These are phyloP conservation scores for Arachis monticola DNA, from an alignment of 331 rosid species.

Conservation along the genomic window DNA sequence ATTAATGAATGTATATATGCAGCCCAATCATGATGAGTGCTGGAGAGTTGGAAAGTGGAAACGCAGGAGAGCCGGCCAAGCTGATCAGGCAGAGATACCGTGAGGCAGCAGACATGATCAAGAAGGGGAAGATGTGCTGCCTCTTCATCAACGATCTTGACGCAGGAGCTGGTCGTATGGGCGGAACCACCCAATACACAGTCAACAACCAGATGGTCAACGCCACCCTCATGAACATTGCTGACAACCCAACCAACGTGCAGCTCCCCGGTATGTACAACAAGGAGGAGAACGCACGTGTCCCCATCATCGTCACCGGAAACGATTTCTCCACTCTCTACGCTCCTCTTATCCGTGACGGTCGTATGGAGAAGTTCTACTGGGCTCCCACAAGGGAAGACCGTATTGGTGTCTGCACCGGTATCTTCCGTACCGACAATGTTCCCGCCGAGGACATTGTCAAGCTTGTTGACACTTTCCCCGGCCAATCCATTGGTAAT, in stretches of 20 bases:
- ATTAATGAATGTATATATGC: conserved; percentile 26
- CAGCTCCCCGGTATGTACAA: conserved; percentile 99
- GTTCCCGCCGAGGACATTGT: conserved; percentile 47
- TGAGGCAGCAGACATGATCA: conserved; percentile 84
- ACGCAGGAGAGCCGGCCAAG: conserved; percentile 98
- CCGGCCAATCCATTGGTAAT: conserved; percentile 92
- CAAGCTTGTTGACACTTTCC: conserved; percentile 87
- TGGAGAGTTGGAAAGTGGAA: conserved; percentile 96
- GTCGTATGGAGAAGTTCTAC: conserved; percentile 99
- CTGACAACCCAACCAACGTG: conserved; percentile 90
- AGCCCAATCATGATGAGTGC: conserved; percentile 99
- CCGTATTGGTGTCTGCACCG: conserved; percentile 84
- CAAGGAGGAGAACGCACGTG: conserved; percentile 95
- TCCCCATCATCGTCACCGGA: conserved; percentile 92
- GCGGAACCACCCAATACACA: conserved; percentile 97
- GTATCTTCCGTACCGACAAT: conserved; percentile 76
- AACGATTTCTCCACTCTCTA: conserved; percentile 93
- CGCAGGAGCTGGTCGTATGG: conserved; percentile 97
- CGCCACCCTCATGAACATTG: conserved; percentile 97
- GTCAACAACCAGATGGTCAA: conserved; percentile 99
- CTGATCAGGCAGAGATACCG: conserved; percentile 95
- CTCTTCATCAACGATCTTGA: conserved; percentile 97
- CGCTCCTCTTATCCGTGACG: conserved; percentile 98
- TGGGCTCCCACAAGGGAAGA: conserved; percentile 97
- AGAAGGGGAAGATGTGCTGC: conserved; percentile 84